These are phyloP conservation scores for Coemansia sp. DNA, from an alignment of 192 early-diverging fungal species.

Conservation along the genomic window DNA sequence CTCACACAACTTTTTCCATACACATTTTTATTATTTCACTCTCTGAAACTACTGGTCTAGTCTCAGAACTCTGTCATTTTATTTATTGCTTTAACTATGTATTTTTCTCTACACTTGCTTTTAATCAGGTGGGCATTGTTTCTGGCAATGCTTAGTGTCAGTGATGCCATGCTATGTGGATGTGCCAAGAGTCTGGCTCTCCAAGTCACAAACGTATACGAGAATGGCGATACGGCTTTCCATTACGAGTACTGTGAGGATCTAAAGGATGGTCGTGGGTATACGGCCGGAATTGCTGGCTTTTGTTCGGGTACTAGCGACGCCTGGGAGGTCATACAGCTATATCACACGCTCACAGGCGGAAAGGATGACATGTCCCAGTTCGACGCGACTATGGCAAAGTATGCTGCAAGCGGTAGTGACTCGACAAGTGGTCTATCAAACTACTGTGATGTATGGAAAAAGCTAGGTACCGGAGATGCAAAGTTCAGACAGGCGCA, in stretches of 20 bases:
- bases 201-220: slow-evolving; percentile 34
- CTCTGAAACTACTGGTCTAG: not conserved
- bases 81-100: not conserved
- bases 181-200: slow-evolving; percentile 39
- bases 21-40: not conserved
- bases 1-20: not conserved
- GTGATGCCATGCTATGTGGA: slow-evolving; percentile 25
- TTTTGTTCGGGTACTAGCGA: slow-evolving; percentile 56
- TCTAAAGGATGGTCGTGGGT: slow-evolving; percentile 37
- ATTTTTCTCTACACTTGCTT: not conserved
- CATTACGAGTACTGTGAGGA: slow-evolving; percentile 51
- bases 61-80: not conserved
- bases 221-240: slow-evolving; percentile 36
- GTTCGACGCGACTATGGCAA: slow-evolving; percentile 29
- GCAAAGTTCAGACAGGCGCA: slow-evolving; percentile 51
- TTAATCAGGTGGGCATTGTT: not conserved
- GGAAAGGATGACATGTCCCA: slow-evolving; percentile 38
- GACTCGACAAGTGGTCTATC: slow-evolving; percentile 43
- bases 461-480: slow-evolving; percentile 38
- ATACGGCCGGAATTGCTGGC: slow-evolving; percentile 42
- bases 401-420: slow-evolving; percentile 12
- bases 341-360: slow-evolving; percentile 40
- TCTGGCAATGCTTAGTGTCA: not conserved
- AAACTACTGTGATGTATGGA: slow-evolving; percentile 57
- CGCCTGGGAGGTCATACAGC: slow-evolving; percentile 52